Percentiles rank a stretch among this genome's conserved stretches.
phyloP scores from a whole-genome alignment of 805 yeast genomes.

The Deakozyma indianensis region DNA sequence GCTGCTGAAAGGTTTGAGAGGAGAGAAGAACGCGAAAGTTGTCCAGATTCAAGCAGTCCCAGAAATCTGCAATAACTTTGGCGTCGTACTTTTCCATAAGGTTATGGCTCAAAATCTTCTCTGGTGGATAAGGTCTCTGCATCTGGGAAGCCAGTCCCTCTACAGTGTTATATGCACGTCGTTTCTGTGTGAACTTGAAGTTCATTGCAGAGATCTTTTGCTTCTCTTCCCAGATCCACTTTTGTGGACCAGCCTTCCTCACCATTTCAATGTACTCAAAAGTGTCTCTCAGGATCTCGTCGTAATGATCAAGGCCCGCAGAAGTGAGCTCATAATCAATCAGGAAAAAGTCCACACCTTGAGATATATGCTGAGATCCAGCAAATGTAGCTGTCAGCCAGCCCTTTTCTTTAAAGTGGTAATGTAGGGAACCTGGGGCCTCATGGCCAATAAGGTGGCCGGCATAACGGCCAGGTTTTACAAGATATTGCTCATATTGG shows the following conservation, averaged over 20 bases:
- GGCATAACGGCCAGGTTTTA: slow-evolving; percentile 54
- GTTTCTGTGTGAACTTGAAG: slow-evolving; percentile 71
- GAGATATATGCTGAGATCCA: slow-evolving; percentile 41
- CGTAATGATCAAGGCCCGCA: slow-evolving; percentile 46
- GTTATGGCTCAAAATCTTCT: slow-evolving; percentile 41
- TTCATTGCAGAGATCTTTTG: slow-evolving; percentile 49
- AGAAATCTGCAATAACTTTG: slow-evolving; percentile 34
- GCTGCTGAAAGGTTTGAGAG: slow-evolving; percentile 35
- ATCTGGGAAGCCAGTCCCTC: slow-evolving; percentile 48
- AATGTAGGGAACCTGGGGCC: slow-evolving; percentile 70
- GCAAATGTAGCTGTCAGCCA: slow-evolving; percentile 73
- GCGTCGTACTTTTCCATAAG: slow-evolving; percentile 49
- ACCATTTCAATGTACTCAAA: slow-evolving; percentile 68
- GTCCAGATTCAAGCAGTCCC: slow-evolving; percentile 34
- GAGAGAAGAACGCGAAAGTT: slow-evolving; percentile 49
- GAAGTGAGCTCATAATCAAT: slow-evolving; percentile 65
- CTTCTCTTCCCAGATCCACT: slow-evolving; percentile 72
- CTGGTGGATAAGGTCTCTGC: slow-evolving; percentile 48
- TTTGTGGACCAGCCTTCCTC: slow-evolving; percentile 41
- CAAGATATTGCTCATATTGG: slow-evolving; percentile 48
- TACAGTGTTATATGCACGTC: slow-evolving; percentile 55
- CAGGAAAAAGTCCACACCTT: slow-evolving; percentile 54
- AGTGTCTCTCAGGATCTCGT: slow-evolving; percentile 38
- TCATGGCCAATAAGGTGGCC: slow-evolving; percentile 89
- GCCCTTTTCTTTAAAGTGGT: slow-evolving; percentile 51